Evolutionary conservation across 495 filamentous ascomycete species (phyloP), one percentile per base, ranked within the genome.

Genomic region (Opeltia flavorubescens): DNA sequence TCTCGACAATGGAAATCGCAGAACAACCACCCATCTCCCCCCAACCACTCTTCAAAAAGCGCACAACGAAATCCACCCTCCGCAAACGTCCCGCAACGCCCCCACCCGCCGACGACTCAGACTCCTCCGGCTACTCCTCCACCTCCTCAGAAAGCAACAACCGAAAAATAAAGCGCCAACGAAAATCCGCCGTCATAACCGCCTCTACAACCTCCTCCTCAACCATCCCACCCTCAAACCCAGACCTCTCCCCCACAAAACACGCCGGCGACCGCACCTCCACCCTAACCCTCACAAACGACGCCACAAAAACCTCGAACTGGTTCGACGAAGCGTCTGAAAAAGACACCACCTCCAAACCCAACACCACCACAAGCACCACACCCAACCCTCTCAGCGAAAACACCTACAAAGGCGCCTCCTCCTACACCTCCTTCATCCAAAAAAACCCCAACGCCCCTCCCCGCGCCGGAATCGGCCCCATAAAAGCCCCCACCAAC

Each of bases 241-340:
- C 62, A 26, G 67, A 73, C n/a, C 55, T 70, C 17, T 55, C 66
- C 25, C 64, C 71, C 18, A 74, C 78, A 25, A 65, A 75, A 48
- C 82, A 77, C 58, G 60, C 71, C 34, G 78, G 78, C 41, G 74
- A 80, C 52, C 69, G 73, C 21, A 72, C 66, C 43, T 59, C 66
- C 34, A 39, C 33, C 1, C 75, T 93, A 34, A 70, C 78, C 24
- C 65, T 69, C 48, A 75, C 72, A 48, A 87, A 88, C 59, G 89
- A 95, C 58, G 91, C 91, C n/a, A 96, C 91, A 4, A 95, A 93
- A 53, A 74, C 77, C 18, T 78, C 74, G n/a, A 84, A 93, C 59
- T 95, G 88, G 87, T 91, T 83, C 64, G 86, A 88, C 50, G 83
- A 89, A 43, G 57, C 62, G 18, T 48, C 50, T 2, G 53, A 62